phyloP scores from a whole-genome alignment of 2,329 filamentous ascomycete genomes.

The Zymoseptoria pseudotritici region DNA sequence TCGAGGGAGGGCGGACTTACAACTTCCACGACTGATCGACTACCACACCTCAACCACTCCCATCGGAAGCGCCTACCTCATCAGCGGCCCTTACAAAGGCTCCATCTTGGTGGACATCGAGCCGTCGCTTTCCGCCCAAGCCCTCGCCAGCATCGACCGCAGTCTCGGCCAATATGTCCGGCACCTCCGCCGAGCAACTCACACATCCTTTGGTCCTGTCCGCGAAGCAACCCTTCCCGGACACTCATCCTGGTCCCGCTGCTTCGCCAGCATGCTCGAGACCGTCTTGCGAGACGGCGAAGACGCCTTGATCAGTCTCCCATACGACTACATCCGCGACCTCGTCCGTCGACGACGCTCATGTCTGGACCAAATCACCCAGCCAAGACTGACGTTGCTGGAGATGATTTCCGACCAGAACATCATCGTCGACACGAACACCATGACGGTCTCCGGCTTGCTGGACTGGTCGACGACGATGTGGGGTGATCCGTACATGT shows the following conservation, averaged over 20 bases:
- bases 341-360: constrained; percentile 39
- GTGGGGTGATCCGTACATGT: constrained; percentile 52
- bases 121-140: constrained; percentile 27
- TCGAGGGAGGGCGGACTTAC: constrained; percentile 28
- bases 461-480: constrained; percentile 47
- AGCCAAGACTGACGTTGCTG: constrained; percentile 46
- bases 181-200: constrained; percentile 39
- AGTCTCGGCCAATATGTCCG: constrained; percentile 36
- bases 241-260: constrained; percentile 45
- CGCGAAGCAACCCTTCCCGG: constrained; percentile 31
- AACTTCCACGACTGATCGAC: constrained; percentile 35
- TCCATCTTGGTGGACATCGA: constrained; percentile 22
- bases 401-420: constrained; percentile 44
- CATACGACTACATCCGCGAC: constrained; percentile 48
- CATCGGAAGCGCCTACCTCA: constrained; percentile 22
- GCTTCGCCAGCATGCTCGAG: constrained; percentile 47
- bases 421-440: constrained; percentile 43
- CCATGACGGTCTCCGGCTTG: constrained; percentile 40
- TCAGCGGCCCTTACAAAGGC: constrained; percentile 24
- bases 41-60: constrained; percentile 18
- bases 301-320: constrained; percentile 51
- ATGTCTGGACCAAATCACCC: constrained; percentile 43
- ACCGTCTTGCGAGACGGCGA: constrained; percentile 49
- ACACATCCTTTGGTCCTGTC: constrained; percentile 42
- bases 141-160: constrained; percentile 33